phyloP scores from a whole-genome alignment of 441 rosid genomes.

The Kokia cookei region DNA sequence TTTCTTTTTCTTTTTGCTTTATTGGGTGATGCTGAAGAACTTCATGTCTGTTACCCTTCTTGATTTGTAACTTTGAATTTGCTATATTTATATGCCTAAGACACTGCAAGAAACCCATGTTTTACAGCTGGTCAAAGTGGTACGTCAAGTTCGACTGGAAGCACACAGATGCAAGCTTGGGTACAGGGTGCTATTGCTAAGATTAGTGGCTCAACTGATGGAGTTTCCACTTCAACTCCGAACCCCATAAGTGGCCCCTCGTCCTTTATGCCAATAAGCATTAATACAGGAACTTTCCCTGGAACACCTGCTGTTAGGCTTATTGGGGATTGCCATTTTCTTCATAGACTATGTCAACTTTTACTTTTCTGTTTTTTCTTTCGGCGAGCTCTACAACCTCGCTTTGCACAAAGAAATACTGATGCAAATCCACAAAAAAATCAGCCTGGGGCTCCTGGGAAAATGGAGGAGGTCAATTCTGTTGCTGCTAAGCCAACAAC shows the following conservation, averaged over 20 bases:
- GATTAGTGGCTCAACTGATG: constrained; percentile 84
- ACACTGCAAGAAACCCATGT: constrained; percentile 6
- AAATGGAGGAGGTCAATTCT: constrained; percentile 71
- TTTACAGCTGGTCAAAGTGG: constrained; percentile 76
- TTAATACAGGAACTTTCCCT: constrained; percentile 98
- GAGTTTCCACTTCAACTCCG: constrained; percentile 56
- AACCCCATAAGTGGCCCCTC: constrained; percentile 83
- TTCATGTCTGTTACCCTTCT: background rate
- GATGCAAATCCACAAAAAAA: constrained; percentile 71
- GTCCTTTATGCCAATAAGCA: constrained; percentile 94
- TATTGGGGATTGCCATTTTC: constrained; percentile 99
- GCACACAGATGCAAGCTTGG: constrained; percentile 98
- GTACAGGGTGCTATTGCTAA: constrained; percentile 98
- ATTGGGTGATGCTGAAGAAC: background rate
- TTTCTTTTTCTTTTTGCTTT: background rate
- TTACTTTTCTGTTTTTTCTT: constrained; percentile 91
- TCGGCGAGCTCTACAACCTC: constrained; percentile 66
- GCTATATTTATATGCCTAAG: background rate
- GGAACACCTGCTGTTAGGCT: constrained; percentile 99
- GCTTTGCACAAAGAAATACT: constrained; percentile 59
- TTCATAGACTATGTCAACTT: constrained; percentile 95
- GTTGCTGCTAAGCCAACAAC: constrained; percentile 59
- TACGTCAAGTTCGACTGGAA: constrained; percentile 79
- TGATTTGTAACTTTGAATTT: background rate
- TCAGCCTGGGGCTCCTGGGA: constrained; percentile 71